These are phyloP conservation scores for Aspergillus cavernicola DNA, from an alignment of 495 filamentous ascomycete genomes.

Conservation along the genomic window DNA sequence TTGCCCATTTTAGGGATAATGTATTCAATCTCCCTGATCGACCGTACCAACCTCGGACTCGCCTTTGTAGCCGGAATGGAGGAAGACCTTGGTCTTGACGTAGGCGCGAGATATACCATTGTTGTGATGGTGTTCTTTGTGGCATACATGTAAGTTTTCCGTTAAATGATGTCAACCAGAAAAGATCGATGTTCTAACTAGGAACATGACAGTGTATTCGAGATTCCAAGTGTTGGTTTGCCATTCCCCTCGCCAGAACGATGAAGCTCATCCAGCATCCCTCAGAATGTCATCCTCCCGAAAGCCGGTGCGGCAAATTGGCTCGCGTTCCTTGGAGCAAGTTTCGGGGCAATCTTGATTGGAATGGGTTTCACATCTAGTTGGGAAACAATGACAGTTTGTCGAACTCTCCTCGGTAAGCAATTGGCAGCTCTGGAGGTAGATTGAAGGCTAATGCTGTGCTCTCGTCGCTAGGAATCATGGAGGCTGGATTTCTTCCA, in stretches of 20 bases:
- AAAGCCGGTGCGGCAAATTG: slow-evolving; percentile 17
- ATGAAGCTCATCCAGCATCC: not conserved
- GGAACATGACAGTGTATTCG: slow-evolving; percentile 6
- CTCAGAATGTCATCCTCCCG: slow-evolving; percentile 14
- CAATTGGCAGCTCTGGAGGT: too few species aligned
- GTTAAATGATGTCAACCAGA: not conserved
- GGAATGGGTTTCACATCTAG: slow-evolving; percentile 15
- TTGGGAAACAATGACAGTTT: slow-evolving; percentile 13
- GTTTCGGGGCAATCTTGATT: slow-evolving; percentile 15
- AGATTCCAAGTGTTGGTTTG: slow-evolving; percentile 15
- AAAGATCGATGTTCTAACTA: not conserved
- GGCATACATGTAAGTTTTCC: slow-evolving; percentile 11
- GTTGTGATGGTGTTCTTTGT: slow-evolving; percentile 19
- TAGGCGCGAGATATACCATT: slow-evolving; percentile 15
- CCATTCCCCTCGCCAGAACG: not conserved
- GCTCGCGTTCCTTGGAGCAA: slow-evolving; percentile 13
- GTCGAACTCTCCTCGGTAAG: slow-evolving; percentile 8
- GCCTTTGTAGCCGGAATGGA: slow-evolving; percentile 17
- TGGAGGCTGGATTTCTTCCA: slow-evolving; percentile 18
- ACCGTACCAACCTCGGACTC: slow-evolving; percentile 17
- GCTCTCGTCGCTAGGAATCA: not conserved
- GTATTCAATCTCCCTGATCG: slow-evolving; percentile 18
- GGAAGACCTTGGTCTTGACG: slow-evolving; percentile 13
- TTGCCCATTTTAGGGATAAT: slow-evolving; percentile 15
- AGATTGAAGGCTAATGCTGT: not conserved